These are phyloP conservation scores for Cnidoscolus chayamansa DNA, from an alignment of 441 rosid genomes.

Conservation along the genomic window DNA sequence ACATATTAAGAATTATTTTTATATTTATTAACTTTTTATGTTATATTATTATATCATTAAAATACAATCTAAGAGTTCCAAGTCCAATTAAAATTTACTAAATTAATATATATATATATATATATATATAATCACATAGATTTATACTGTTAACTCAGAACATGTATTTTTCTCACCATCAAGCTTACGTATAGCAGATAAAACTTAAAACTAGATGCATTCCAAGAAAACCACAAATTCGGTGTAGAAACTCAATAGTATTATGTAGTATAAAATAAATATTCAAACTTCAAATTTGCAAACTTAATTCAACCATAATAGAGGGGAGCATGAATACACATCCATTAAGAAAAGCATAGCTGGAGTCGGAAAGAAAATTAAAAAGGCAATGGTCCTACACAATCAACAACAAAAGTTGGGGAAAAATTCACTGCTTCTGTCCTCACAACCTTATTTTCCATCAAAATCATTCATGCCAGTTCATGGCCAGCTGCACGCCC, in stretches of 20 bases:
- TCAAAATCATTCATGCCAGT: constrained; percentile 24
- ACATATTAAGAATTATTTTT: too few relatives aligned
- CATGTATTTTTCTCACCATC: background rate
- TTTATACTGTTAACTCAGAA: too few relatives aligned
- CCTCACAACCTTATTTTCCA: constrained; percentile 28
- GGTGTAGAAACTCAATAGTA: background rate
- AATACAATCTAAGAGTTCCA: too few relatives aligned
- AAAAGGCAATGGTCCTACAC: background rate
- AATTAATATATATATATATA: too few relatives aligned
- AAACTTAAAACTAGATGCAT: background rate
- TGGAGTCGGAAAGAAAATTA: background rate
- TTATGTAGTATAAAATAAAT: constrained; percentile 6
- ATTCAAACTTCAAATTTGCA: constrained; percentile 17
- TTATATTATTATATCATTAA: too few relatives aligned
- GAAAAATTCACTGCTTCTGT: constrained; percentile 3
- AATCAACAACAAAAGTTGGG: background rate
- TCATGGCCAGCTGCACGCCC: constrained; percentile 22
- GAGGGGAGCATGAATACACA: constrained; percentile 16
- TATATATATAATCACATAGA: too few relatives aligned
- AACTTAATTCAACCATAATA: constrained; percentile 12
- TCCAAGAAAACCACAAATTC: background rate
- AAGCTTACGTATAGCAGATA: background rate
- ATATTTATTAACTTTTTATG: too few relatives aligned
- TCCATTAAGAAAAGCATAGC: background rate
- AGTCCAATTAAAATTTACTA: too few relatives aligned